These are phyloP conservation scores for Quercus glauca DNA, from an alignment of 306 rosid genomes.

Conservation along the genomic window DNA sequence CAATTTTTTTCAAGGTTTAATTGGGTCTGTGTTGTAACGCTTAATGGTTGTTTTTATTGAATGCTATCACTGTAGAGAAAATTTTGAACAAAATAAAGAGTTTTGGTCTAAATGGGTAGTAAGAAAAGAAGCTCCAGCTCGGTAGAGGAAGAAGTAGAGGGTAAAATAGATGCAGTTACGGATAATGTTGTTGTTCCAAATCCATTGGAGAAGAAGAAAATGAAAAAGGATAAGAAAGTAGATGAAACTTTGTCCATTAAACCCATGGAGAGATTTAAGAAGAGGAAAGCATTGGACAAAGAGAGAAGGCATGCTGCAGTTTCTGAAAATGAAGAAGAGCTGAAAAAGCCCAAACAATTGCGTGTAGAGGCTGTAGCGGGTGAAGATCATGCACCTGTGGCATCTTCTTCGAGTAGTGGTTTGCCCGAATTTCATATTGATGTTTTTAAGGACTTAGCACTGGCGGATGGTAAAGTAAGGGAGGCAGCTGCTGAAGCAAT, in stretches of 20 bases:
- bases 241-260: conserved; percentile 32
- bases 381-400: neutral
- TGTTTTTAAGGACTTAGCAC: conserved; percentile 85
- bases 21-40: neutral
- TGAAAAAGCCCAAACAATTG: conserved; percentile 5
- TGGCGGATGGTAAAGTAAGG: conserved; percentile 43
- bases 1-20: neutral
- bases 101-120: conserved; percentile 29
- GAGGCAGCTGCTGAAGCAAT: conserved; percentile 58
- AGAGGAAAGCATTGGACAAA: conserved; percentile 67
- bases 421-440: conserved; percentile 83
- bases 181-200: conserved; percentile 22
- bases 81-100: neutral
- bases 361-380: conserved; percentile 17
- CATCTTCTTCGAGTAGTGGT: conserved; percentile 22
- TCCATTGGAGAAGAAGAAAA: conserved; percentile 41
- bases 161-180: conserved; percentile 2
- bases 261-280: conserved; percentile 81
- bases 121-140: conserved; percentile 44
- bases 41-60: neutral
- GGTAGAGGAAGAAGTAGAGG: conserved; percentile 28
- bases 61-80: neutral
- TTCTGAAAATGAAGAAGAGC: conserved; percentile 14
- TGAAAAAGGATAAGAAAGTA: conserved; percentile 30
- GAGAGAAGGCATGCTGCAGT: conserved; percentile 26